A percentile compares a stretch with the other conserved stretches of the same genome.
Evolutionary conservation across 2,329 filamentous ascomycete species (phyloP).

Genomic region (Nothophoma quercina): DNA sequence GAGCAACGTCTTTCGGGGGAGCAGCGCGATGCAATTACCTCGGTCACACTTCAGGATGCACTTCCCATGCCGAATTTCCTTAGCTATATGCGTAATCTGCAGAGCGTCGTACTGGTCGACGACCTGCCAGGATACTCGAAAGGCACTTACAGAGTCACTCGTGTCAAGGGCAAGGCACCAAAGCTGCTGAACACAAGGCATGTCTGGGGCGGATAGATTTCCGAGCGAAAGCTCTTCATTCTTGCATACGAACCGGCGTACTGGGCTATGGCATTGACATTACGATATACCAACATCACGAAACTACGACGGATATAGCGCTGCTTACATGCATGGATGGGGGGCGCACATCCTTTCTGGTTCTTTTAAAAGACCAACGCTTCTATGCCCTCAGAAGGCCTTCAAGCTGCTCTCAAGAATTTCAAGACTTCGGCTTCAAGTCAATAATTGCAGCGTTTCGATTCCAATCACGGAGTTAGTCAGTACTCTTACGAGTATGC

Average conservation of each 20-base stretch:
- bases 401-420: no score
- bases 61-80: slow-evolving; percentile 29
- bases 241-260: slow-evolving; percentile 2
- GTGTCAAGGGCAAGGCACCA: slow-evolving; percentile 24
- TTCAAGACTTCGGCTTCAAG: background rate
- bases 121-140: slow-evolving; percentile 3
- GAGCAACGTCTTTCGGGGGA: slow-evolving; percentile 29
- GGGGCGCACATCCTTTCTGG: background rate
- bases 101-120: slow-evolving; percentile 26
- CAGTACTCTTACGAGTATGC: no score
- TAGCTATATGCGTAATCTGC: slow-evolving; percentile 27
- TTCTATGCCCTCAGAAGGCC: no score
- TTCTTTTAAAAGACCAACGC: background rate
- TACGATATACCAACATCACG: slow-evolving; percentile 11
- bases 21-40: slow-evolving; percentile 32
- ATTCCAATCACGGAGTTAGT: no score
- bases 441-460: background rate
- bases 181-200: slow-evolving; percentile 20
- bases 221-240: background rate
- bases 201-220: slow-evolving; percentile 15
- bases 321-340: background rate
- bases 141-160: slow-evolving; percentile 29
- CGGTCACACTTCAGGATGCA: slow-evolving; percentile 25
- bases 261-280: background rate
- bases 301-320: background rate